Conservation (phyloP, 768 basidiomycete genomes). For the Phylloporus sp. region DNA sequence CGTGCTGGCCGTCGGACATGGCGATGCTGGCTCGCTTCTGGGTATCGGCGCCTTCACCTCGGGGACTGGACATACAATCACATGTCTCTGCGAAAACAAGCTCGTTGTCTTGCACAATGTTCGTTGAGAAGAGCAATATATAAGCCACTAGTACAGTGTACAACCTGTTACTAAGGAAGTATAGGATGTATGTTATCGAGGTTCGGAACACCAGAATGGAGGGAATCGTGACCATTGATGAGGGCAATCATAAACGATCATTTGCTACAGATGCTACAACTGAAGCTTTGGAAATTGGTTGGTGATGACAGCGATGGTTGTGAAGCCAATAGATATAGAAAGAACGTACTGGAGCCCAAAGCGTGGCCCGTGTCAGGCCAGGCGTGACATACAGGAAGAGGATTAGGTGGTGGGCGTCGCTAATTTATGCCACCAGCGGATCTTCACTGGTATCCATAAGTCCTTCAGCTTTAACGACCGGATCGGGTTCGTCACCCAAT, state of each 20-base stretch:
- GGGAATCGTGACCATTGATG: slow-evolving; percentile 31
- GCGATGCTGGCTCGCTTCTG: slow-evolving; percentile 65
- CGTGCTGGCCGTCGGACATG: slow-evolving; percentile 71
- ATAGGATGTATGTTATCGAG: slow-evolving; percentile 34
- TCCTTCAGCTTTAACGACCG: slow-evolving; percentile 57
- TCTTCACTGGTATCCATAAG: slow-evolving; percentile 62
- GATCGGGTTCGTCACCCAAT: slow-evolving; percentile 49
- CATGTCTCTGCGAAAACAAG: slow-evolving; percentile 75
- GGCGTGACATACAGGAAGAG: slow-evolving; percentile 4
- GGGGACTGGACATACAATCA: slow-evolving; percentile 36
- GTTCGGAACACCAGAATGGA: slow-evolving; percentile 22
- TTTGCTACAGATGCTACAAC: slow-evolving; percentile 30
- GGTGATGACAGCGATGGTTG: slow-evolving; percentile 26
- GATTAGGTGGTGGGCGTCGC: slow-evolving; percentile 2
- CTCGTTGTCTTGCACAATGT: slow-evolving; percentile 54
- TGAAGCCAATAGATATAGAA: slow-evolving; percentile 31
- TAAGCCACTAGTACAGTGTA: slow-evolving; percentile 29
- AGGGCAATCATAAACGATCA: slow-evolving; percentile 34
- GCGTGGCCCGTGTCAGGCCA: slow-evolving; percentile 12
- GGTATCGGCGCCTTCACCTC: slow-evolving; percentile 58
- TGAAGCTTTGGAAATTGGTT: slow-evolving; percentile 22
- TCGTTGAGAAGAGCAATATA: slow-evolving; percentile 22
- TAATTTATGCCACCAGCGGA: slow-evolving; percentile 39
- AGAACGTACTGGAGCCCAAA: slow-evolving; percentile 22
- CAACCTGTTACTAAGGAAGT: slow-evolving; percentile 33